Base-by-base conservation (phyloP, 2,329 filamentous ascomycete species). In the Alternaria infectoria region DNA sequence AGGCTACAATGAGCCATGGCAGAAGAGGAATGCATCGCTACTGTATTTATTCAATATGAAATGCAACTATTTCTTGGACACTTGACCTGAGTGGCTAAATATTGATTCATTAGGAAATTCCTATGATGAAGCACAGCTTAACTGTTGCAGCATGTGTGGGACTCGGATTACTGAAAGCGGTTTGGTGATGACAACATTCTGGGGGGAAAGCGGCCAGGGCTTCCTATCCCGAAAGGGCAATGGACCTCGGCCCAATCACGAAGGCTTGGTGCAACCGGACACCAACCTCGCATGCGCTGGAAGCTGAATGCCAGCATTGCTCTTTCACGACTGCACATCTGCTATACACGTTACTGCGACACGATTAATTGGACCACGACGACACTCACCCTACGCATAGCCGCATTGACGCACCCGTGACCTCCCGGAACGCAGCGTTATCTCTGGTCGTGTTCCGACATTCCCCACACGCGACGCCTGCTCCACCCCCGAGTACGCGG, bases 191-290 rank as follows among this genome's bases (percentile, higher is more conserved):
- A 52, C 49, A 52, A 9, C 19, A 40, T 52, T n/a, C 17, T 15
- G 49, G 30, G 36, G 36, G 46, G 44, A 49, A 46, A 46, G 61
- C 51, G 57, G 23, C 45, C 54, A 64, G 60, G 62, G 40, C 49
- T 30, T 54, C 44, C n/a, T 58, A 51, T 63, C 66, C 65, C 59
- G 49, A 67, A 59, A n/a, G 44, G 66, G 66, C 59, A 63, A 62
- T 58, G 51, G 56, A 69, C 64, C 64, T 70, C 64, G 66, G 66
- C 59, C 64, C 62, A 65, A 60, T 57, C 60, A 63, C 64, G 52
- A 45, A 25, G 23, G 51, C 54, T 25, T 28, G 51, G 55, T 50
- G 54, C 57, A 45, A 40, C 49, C 54, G 36, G 43, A 55, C 45
- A 63, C 66, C 68, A 63, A 57, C 57, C 64, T 54, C 60, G 60